Base-by-base conservation (phyloP, 1,284 basidiomycete genomes). In the Fomitopsis pinicola region DNA sequence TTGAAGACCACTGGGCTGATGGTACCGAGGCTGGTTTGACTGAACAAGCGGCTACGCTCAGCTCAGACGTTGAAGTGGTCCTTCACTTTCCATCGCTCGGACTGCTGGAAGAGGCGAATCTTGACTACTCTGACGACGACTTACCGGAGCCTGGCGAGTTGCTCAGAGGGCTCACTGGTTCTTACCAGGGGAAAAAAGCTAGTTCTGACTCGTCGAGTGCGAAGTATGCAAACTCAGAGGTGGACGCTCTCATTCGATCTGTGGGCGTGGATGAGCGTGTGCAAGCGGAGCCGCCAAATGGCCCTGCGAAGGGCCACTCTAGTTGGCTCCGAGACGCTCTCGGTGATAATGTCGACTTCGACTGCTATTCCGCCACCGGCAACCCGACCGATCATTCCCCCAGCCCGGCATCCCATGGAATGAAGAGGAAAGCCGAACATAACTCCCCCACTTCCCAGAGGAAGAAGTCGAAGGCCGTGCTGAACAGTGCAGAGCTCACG, bases 11-110 rank as follows among this genome's bases (percentile, higher is more conserved):
- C 42, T 46, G 46, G 33, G 36, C 58, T 33, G 48, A 22, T 17
- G 26, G 19, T 35, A 42, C 52, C 63, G 33, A 33, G 60, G 35
- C 55, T 28, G 61, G 62, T 38, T 57, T 55, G 33, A 33, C 56
- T 19, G 64, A 35, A 55, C 60, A 36, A 44, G 58, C 70, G 58
- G 68, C 66, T 62, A 78, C 74, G 68, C 68, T 80, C 8, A 75
- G 82, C 62, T 86, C 86, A 64, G 76, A 84, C 62, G 63, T 88
- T n/a, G 73, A 83, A 55, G 80, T 88, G 56, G 71, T 80, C 6
- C 76, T 80, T 12, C 19, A 26, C 6, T 5, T 2, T 28, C 35
- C 52, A 12, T 54, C 52, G 35, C 52, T 35, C 12, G 52, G 7
- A 45, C 64, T 28, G 60, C 68, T 45, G 61, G 64, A 65, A 7